A percentile compares a stretch with the other conserved stretches of the same genome.
Evolutionary conservation across 805 yeast species (phyloP).

Genomic region (Brettanomyces anomalus): DNA sequence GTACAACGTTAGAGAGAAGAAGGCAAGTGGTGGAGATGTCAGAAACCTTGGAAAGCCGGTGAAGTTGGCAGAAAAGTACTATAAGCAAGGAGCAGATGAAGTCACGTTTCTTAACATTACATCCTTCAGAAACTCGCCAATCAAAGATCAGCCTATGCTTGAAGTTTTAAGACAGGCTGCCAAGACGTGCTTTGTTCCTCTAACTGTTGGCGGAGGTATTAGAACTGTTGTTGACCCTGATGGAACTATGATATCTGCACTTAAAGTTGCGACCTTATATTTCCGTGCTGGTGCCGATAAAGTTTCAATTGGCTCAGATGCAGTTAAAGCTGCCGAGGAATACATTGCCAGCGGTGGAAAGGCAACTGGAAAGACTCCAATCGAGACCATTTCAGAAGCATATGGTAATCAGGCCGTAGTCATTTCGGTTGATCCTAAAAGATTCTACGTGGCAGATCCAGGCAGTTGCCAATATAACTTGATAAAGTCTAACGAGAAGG

Average conservation of each 20-base stretch:
- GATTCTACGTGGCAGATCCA: conserved; percentile 66
- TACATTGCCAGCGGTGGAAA: conserved; percentile 50
- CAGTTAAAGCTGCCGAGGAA: conserved; percentile 83
- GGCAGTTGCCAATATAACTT: conserved; percentile 50
- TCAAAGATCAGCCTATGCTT: conserved; percentile 91
- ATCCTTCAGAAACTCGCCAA: conserved; percentile 89
- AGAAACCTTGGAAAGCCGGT: conserved; percentile 96
- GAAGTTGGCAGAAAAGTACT: conserved; percentile 83
- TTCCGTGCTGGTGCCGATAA: conserved; percentile 98
- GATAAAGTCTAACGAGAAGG: conserved; percentile 54
- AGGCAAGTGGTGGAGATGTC: conserved; percentile 46
- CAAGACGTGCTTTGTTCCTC: conserved; percentile 87
- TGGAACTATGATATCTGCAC: conserved; percentile 72
- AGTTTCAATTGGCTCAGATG: conserved; percentile 96
- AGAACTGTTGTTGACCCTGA: conserved; percentile 83
- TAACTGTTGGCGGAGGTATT: conserved; percentile 98
- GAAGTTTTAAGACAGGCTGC: conserved; percentile 80
- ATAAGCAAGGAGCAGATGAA: conserved; percentile 94
- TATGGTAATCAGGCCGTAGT: conserved; percentile 98
- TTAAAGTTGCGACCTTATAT: conserved; percentile 83
- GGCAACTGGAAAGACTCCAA: conserved; percentile 74
- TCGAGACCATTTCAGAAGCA: conserved; percentile 84
- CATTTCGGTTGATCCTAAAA: conserved; percentile 94
- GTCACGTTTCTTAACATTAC: conserved; percentile 92
- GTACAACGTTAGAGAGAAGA: conserved; percentile 87